These are phyloP conservation scores for Bacterosira constricta DNA, from an alignment of 108 stramenopile genomes.

Conservation along the genomic window DNA sequence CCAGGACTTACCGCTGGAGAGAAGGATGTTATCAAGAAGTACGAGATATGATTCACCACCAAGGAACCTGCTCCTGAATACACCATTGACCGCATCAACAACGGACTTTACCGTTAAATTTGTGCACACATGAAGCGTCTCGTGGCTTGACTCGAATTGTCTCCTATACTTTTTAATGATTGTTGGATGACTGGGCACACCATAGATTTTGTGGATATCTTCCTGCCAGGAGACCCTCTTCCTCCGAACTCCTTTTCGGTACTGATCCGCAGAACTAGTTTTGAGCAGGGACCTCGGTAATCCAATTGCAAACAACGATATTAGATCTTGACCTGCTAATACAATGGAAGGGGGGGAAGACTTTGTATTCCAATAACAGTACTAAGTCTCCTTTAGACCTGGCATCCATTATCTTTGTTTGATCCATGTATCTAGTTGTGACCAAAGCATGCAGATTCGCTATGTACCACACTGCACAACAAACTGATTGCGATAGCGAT, in stretches of 20 bases:
- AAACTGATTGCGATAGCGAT: too few relatives aligned
- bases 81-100: constrained; percentile 95
- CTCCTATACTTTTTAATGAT: neutral
- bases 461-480: too few relatives aligned
- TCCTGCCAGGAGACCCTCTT: neutral
- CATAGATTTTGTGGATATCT: neutral
- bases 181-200: neutral
- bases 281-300: neutral
- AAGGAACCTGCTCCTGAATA: constrained; percentile 80
- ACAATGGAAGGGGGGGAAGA: neutral
- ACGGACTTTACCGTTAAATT: constrained; percentile 93
- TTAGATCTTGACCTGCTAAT: constrained; percentile 2
- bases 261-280: neutral
- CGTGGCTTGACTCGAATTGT: neutral
- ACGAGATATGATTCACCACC: constrained; percentile 90
- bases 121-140: neutral
- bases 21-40: constrained; percentile 97
- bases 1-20: constrained; percentile 85
- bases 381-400: constrained; percentile 9
- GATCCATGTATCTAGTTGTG: too few relatives aligned
- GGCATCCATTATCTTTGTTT: too few relatives aligned
- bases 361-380: neutral
- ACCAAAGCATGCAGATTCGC: too few relatives aligned
- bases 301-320: neutral
- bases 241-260: neutral